Evolutionary conservation across 257 asterid genomes (phyloP).

Genomic region (Nicotiana sylvestris): DNA sequence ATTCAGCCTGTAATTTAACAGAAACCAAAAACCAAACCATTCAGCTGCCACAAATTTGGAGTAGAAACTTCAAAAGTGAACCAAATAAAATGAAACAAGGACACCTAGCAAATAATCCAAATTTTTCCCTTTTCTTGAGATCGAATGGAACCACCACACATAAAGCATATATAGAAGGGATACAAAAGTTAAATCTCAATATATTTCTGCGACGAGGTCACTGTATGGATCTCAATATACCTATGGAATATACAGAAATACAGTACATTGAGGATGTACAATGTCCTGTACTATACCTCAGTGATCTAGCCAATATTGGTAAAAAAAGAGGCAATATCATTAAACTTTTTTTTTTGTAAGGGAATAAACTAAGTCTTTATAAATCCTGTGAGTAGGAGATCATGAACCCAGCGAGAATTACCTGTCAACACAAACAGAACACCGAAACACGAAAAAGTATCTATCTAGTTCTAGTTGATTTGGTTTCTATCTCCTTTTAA

Average conservation of each 20-base stretch:
- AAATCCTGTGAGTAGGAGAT: neutral
- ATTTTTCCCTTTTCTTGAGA: neutral
- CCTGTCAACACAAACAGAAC: neutral
- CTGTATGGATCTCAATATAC: neutral
- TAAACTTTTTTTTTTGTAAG: neutral
- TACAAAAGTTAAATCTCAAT: neutral
- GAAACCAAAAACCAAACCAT: neutral
- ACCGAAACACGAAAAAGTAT: neutral
- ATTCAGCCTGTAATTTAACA: slow-evolving; percentile 59
- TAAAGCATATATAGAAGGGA: neutral
- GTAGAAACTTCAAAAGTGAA: neutral
- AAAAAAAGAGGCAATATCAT: neutral
- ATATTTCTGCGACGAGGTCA: neutral
- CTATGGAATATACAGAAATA: neutral
- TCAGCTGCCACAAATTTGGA: neutral
- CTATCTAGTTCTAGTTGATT: neutral
- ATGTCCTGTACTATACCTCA: neutral
- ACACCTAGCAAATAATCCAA: neutral
- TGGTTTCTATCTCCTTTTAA: neutral
- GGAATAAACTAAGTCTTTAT: neutral
- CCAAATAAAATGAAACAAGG: neutral
- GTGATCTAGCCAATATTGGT: neutral
- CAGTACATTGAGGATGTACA: neutral
- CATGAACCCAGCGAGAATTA: neutral
- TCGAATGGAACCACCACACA: neutral